Evolutionary conservation across 2,329 filamentous ascomycete genomes (phyloP), one percentile per base, ranked within the genome.

Genomic region (Colletotrichum cuscutae): DNA sequence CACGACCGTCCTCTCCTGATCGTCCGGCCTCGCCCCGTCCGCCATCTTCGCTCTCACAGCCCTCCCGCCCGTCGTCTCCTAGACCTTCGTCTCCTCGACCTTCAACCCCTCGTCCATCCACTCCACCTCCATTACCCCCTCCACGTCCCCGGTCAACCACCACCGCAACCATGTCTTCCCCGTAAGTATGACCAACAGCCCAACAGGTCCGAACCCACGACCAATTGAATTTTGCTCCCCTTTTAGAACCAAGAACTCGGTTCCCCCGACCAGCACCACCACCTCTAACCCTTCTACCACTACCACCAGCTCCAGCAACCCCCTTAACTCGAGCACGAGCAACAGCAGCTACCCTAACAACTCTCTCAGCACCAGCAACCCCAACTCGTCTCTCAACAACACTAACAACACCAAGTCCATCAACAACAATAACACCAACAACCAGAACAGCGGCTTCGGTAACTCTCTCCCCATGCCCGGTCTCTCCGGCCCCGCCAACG

Each of bases 391-490:
- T 35, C 8, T 65, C 59, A 68, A 56, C 60, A 75, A 32, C 74
- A 68, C 53, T 62, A 69, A 57, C 70, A 53, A 15, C 71, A 66
- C 30, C 70, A 65, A 59, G 49, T 56, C 58, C 59, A 13, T 64
- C 59, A 68, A 56, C 57, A 75, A 32, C 74, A 68, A 57, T 61
- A 71, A 65, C 74, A 53, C 24, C 73, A 64, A 54, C 72, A 64
- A 49, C 37, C 22, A 37, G n/a, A 61, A 37, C 35, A 28, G 60
- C 37, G 56, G 56, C 52, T 63, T 52, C 24, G 46, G 61, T 49
- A 68, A 42, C 13, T 64, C 59, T 15, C 90, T 3, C 82, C 93
- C 77, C 66, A 79, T 81, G 76, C 82, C 82, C 46, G 79, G 79
- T 60, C 80, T 84, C 61, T 82, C 82, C 12, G 81, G 82, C 69